Evolutionary conservation across 345 rosid genomes (phyloP), one percentile per base, ranked within the genome.

Genomic region (Kandelia obovata): DNA sequence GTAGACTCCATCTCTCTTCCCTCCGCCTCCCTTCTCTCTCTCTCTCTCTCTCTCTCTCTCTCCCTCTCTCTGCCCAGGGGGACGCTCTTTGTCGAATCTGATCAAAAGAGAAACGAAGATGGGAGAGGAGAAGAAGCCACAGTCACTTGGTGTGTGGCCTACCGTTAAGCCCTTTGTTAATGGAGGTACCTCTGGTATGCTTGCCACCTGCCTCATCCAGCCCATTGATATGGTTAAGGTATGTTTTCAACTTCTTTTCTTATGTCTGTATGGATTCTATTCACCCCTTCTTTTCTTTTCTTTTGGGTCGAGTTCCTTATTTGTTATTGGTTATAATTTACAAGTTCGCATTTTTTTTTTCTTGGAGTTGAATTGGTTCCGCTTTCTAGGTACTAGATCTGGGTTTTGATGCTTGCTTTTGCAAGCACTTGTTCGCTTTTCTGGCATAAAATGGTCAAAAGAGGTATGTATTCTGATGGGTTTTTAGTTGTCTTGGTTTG

Each of bases 141-240:
- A 72, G 34, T 61, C 89, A 1, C 55, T 67, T 39, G 87, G 98
- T 56, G 87, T 86, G 2, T 95, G 99, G 99, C 87, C 82, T 26
- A 75, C 88, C 23, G 76, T 90, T 21, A 92, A 90, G 84, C 99
- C 99, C 11, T 95, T 95, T 75, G 91, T 83, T 71, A 95, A 95
- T 83, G 99, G 99, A 2, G 99, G 99, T 37, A 71, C 86, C 56
- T 90, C 99, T 43, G 99, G 99, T 31, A 95, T 95, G 99, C 96
- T 92, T 57, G 99, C 99, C 25, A 95, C 99, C 75, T 90, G 99
- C 77, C 98, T 90, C 77, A 89, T 95, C 79, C 99, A 95, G 74
- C 99, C 99, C 46, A 80, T 95, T 75, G 99, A 95, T 49, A 95
- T 95, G 99, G 71, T 95, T 78, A 95, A 95, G 99, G 99, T 92